phyloP scores from a whole-genome alignment of 176 grass and related monocot genomes.

The Alopecurus myosuroides region DNA sequence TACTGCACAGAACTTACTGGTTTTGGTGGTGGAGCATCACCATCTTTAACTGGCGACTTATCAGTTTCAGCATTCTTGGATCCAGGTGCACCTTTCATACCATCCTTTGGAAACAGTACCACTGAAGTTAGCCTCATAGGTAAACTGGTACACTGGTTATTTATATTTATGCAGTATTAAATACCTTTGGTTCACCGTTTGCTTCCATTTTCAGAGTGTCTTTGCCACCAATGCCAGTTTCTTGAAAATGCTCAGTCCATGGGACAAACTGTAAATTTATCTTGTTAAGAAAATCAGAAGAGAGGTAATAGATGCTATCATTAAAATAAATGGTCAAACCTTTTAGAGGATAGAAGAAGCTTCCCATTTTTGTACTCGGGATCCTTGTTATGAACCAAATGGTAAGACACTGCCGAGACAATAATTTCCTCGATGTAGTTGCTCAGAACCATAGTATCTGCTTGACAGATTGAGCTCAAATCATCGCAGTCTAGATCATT shows the following conservation, averaged over 20 bases:
- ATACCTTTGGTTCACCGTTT: slow-evolving; percentile 55
- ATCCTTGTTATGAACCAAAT: slow-evolving; percentile 81
- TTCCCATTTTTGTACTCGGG: slow-evolving; percentile 94
- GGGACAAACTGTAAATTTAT: slow-evolving; percentile 59
- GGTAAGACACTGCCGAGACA: slow-evolving; percentile 80
- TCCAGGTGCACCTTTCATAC: slow-evolving; percentile 19
- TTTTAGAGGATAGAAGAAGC: slow-evolving; percentile 85
- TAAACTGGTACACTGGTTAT: background rate
- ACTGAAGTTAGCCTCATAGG: background rate
- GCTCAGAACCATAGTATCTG: slow-evolving; percentile 76
- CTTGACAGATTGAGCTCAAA: slow-evolving; percentile 77
- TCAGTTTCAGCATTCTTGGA: slow-evolving; percentile 33
- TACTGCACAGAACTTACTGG: slow-evolving; percentile 19
- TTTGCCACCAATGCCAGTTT: slow-evolving; percentile 54
- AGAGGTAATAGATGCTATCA: background rate
- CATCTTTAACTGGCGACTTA: slow-evolving; percentile 33
- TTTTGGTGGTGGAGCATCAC: slow-evolving; percentile 36
- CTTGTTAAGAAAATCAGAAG: slow-evolving; percentile 6
- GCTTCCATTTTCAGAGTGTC: slow-evolving; percentile 82
- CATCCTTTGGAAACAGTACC: slow-evolving; percentile 12
- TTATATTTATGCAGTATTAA: background rate
- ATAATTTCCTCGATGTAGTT: slow-evolving; percentile 96
- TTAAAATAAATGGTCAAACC: slow-evolving; percentile 38
- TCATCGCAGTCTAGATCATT: slow-evolving; percentile 97
- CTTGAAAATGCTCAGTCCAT: slow-evolving; percentile 92